Conservation (phyloP, 2,329 filamentous ascomycete genomes). For the Microsporum canis region DNA sequence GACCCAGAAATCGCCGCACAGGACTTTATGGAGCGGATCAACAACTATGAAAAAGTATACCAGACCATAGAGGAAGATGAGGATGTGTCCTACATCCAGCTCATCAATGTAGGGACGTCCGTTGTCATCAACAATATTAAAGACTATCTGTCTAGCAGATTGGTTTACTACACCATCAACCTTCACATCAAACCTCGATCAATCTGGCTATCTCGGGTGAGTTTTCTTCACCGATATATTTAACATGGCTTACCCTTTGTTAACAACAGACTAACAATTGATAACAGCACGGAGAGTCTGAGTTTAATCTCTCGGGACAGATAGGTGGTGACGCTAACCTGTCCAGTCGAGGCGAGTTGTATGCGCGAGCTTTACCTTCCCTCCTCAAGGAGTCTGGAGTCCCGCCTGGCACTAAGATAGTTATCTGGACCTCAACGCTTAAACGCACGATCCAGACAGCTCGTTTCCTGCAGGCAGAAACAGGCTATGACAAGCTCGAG, state of each 20-base stretch:
- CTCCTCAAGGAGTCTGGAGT: conserved; percentile 78
- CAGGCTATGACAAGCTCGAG: conserved; percentile 76
- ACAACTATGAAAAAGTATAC: conserved; percentile 96
- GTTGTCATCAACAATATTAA: conserved; percentile 97
- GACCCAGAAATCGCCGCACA: conserved; percentile 83
- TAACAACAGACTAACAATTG: neutral
- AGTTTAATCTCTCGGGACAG: conserved; percentile 78
- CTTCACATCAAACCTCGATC: conserved; percentile 92
- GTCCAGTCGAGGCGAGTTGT: conserved; percentile 75
- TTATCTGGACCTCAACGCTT: conserved; percentile 64
- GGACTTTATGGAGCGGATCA: conserved; percentile 88
- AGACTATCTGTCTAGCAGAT: conserved; percentile 89
- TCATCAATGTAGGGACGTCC: conserved; percentile 90
- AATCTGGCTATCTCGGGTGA: conserved; percentile 87
- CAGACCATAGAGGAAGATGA: conserved; percentile 86
- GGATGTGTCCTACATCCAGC: conserved; percentile 85
- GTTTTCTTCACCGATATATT: conserved; percentile 23
- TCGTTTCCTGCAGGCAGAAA: conserved; percentile 60
- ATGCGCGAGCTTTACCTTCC: conserved; percentile 72
- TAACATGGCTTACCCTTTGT: neutral
- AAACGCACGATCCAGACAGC: conserved; percentile 86
- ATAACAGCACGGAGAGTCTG: conserved; percentile 79
- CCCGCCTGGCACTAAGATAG: conserved; percentile 52
- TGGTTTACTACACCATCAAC: conserved; percentile 98
- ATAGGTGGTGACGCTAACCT: conserved; percentile 88